A percentile compares a stretch with the other conserved stretches of the same genome.
phyloP scores from a whole-genome alignment of 768 basidiomycete genomes.

The Cystobasidium ongulense region DNA sequence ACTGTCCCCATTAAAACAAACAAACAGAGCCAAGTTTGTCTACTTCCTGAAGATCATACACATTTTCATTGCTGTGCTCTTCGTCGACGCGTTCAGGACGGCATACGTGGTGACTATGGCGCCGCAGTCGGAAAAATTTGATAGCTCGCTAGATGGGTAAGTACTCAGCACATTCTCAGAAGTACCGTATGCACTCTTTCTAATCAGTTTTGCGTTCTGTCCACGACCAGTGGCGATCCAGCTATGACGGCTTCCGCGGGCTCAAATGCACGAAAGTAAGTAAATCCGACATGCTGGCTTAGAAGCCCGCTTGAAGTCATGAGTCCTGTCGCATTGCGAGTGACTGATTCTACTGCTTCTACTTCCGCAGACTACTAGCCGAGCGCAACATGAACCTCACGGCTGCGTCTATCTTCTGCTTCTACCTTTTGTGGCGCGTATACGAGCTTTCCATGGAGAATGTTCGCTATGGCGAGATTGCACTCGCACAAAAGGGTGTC shows the following conservation, averaged over 20 bases:
- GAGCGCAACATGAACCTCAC: conserved; percentile 27
- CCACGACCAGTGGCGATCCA: neutral
- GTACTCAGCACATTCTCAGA: neutral
- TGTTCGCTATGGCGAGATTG: conserved; percentile 16
- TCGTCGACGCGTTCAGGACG: conserved; percentile 21
- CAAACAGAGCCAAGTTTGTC: conserved; percentile 20
- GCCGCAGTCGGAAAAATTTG: conserved; percentile 10
- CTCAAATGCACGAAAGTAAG: conserved; percentile 8
- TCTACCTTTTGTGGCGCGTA: conserved; percentile 9
- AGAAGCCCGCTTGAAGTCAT: neutral
- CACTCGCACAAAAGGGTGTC: neutral
- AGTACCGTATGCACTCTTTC: neutral
- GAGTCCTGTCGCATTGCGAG: neutral
- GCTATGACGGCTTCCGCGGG: conserved; percentile 5
- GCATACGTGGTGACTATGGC: conserved; percentile 12
- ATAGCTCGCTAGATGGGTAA: conserved; percentile 26
- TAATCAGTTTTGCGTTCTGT: neutral
- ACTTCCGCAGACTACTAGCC: conserved; percentile 21
- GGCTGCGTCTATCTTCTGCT: conserved; percentile 4
- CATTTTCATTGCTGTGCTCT: conserved; percentile 21
- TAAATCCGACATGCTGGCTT: neutral
- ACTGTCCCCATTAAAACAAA: neutral
- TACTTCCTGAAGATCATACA: conserved; percentile 26
- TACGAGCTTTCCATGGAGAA: conserved; percentile 25
- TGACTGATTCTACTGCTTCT: neutral